Percentiles rank a stretch among this genome's conserved stretches.
These are phyloP conservation scores for Hericium alpestre DNA, from an alignment of 768 basidiomycete species.

Conservation along the genomic window DNA sequence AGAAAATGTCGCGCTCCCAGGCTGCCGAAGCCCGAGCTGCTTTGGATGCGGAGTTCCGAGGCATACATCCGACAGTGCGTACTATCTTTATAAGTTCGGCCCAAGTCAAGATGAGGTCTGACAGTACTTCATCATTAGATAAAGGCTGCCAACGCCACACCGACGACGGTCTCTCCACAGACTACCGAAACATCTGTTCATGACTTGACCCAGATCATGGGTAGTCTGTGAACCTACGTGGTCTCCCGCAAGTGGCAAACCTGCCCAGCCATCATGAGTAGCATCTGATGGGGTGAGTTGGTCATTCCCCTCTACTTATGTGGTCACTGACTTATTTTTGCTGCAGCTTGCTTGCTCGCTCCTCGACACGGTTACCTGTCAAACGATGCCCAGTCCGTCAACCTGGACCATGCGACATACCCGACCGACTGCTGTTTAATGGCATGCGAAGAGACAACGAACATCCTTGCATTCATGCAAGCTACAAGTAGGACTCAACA, in stretches of 20 bases:
- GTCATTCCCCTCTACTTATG: background rate
- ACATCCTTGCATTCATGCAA: no score
- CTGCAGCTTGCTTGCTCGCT: background rate
- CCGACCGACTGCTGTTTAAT: background rate
- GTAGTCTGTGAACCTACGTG: background rate
- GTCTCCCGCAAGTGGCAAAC: background rate
- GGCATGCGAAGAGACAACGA: background rate
- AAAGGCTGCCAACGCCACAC: background rate
- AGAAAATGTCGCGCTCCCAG: background rate
- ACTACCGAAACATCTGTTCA: background rate
- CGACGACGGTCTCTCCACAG: background rate
- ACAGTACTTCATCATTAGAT: background rate
- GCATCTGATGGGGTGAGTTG: no score
- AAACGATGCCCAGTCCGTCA: background rate
- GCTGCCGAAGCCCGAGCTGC: conserved; percentile 1
- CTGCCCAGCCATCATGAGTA: no score
- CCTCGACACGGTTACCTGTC: background rate
- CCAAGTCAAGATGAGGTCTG: background rate
- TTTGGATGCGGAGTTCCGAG: background rate
- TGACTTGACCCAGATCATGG: background rate
- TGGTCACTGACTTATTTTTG: background rate
- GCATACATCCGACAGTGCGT: background rate
- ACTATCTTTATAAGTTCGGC: background rate
- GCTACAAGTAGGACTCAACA: no score
- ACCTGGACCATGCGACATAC: background rate